A percentile compares a stretch with the other conserved stretches of the same genome.
These are phyloP conservation scores for Coemansia sp. DNA, from an alignment of 192 early-diverging fungal genomes.

Conservation along the genomic window DNA sequence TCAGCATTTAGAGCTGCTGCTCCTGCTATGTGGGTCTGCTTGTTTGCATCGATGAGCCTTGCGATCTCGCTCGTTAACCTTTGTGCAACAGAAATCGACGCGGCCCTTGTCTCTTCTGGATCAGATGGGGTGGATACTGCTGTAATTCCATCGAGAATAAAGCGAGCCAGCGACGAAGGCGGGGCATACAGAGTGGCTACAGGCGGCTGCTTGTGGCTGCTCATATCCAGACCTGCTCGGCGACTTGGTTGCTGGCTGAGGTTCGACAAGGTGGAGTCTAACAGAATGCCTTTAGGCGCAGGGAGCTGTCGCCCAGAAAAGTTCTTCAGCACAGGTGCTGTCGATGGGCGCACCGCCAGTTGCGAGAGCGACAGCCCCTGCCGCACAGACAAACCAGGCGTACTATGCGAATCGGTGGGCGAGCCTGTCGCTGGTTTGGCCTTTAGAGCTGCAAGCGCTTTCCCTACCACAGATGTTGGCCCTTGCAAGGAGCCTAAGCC, in stretches of 20 bases:
- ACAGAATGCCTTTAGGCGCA: conserved; percentile 12
- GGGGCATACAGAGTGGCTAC: conserved; percentile 32
- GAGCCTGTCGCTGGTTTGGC: background rate
- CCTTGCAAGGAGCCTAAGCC: background rate
- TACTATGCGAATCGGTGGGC: background rate
- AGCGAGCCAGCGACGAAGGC: conserved; percentile 46
- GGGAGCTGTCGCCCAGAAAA: conserved; percentile 39
- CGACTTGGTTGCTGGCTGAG: conserved; percentile 10
- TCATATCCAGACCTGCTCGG: conserved; percentile 9
- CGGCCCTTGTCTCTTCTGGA: background rate
- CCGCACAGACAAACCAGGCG: background rate
- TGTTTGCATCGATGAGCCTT: conserved; percentile 21
- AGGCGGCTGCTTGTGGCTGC: background rate
- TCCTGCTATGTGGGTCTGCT: background rate
- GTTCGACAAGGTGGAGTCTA: background rate
- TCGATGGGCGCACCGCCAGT: conserved; percentile 8
- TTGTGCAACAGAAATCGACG: conserved; percentile 1
- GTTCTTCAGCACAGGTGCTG: conserved; percentile 18
- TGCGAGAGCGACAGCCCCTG: conserved; percentile 21
- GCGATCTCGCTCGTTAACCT: conserved; percentile 27
- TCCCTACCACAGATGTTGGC: conserved; percentile 26
- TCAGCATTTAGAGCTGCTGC: background rate
- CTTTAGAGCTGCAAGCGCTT: conserved; percentile 45
- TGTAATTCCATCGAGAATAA: conserved; percentile 30
- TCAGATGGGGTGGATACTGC: background rate